Evolutionary conservation across 306 rosid genomes (phyloP), one percentile per base, ranked within the genome.

Genomic region (Cyamopsis tetragonoloba): DNA sequence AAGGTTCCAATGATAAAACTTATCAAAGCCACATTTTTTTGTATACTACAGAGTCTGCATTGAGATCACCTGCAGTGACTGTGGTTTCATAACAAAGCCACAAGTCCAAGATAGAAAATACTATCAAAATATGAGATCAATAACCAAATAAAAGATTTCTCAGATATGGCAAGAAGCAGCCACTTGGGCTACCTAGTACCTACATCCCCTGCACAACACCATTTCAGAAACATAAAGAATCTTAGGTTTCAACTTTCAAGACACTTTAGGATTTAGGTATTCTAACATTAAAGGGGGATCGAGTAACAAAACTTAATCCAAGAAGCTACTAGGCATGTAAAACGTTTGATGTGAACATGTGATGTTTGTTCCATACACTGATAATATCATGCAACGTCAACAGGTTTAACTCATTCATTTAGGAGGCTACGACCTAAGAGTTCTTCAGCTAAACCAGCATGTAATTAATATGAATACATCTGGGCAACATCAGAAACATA

Each of bases 281-380:
- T 60, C 32, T 28, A 65, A 57, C 63, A 20, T 18, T 24, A 71
- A 49, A 37, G 20, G 37, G 39, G 28, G 15, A 41, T 22, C 5
- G 38, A 78, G 41, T 1, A 60, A 34, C 31, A 30, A 72, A 78
- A 47, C 63, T 44, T 47, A 53, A 55, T 46, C 76, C 18, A 27
- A 37, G 38, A 69, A 35, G 22, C 31, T 35, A 68, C 41, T 32
- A 17, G 12, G 38, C 6, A 12, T 14, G 50, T 24, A 3, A 34
- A 38, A 42, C 23, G 23, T 62, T 38, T 56, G 10, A 50, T 14
- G 62, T 28, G 8, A 28, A 47, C 22, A 37, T 34, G 35, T 6
- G 24, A 48, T 10, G 23, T 38, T 22, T 49, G 22, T 30, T 49
- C 2, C 17, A 39, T 32, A 5, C 12, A 26, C 47, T 19, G 27